phyloP scores from a whole-genome alignment of 1,284 basidiomycete genomes.

The Mycena sp. region DNA sequence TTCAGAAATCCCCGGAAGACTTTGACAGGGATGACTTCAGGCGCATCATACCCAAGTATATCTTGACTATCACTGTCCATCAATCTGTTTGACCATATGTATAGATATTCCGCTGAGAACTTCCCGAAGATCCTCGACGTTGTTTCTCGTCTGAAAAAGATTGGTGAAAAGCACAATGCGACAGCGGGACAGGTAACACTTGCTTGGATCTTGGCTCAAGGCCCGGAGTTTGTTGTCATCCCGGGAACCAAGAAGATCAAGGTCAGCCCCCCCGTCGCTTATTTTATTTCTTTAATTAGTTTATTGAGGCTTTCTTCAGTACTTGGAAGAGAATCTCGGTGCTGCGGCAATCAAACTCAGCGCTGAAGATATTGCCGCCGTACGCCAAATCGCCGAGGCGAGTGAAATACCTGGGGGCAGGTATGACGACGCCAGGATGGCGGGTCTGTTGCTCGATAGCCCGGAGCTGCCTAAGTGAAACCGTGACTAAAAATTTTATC shows the following conservation, averaged over 20 bases:
- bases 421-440: conserved; percentile 17
- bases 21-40: conserved; percentile 61
- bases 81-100: too few relatives aligned
- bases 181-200: conserved; percentile 66
- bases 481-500: not conserved
- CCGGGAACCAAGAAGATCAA: conserved; percentile 31
- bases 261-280: not conserved
- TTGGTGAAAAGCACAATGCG: conserved; percentile 56
- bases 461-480: conserved; percentile 25
- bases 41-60: conserved; percentile 44
- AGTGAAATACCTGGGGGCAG: conserved; percentile 20
- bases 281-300: too few relatives aligned
- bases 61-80: too few relatives aligned
- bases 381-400: conserved; percentile 28
- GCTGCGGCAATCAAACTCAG: conserved; percentile 24
- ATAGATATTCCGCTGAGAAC: conserved; percentile 52
- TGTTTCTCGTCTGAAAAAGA: conserved; percentile 52
- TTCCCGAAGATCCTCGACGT: conserved; percentile 67
- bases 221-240: conserved; percentile 49
- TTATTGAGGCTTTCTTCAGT: conserved; percentile 5
- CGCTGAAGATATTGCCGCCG: conserved; percentile 23
- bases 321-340: conserved; percentile 30
- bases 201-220: conserved; percentile 69
- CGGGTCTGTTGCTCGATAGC: conserved; percentile 14
- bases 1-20: conserved; percentile 58